These are phyloP conservation scores for Colletotrichum gigasporum DNA, from an alignment of 2,329 filamentous ascomycete species.

Conservation along the genomic window DNA sequence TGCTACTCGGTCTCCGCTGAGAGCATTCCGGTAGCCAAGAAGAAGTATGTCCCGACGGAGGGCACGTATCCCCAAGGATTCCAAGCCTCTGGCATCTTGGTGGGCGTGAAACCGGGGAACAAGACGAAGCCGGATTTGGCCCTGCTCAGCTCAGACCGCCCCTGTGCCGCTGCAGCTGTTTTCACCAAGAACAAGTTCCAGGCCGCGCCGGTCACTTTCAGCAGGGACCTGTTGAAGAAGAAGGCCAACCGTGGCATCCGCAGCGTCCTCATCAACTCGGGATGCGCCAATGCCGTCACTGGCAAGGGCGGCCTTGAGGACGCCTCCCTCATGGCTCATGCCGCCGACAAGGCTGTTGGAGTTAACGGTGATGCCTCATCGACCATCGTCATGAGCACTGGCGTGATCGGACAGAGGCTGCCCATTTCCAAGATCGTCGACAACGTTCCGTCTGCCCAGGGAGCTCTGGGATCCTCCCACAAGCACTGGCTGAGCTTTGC, in stretches of 20 bases:
- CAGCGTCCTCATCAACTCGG: conserved; percentile 91
- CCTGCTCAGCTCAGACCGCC: conserved; percentile 84
- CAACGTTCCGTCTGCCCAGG: conserved; percentile 81
- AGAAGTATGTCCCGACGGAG: conserved; percentile 86
- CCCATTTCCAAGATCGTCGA: conserved; percentile 90
- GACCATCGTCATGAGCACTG: conserved; percentile 98
- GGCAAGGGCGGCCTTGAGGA: conserved; percentile 90
- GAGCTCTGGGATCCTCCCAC: conserved; percentile 77
- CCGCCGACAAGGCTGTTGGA: conserved; percentile 73
- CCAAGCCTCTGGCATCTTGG: conserved; percentile 84
- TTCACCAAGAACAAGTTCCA: conserved; percentile 99
- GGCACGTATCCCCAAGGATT: conserved; percentile 94
- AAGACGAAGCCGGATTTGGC: conserved; percentile 92
- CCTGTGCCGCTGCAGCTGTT: conserved; percentile 88
- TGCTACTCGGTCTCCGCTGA: conserved; percentile 68
- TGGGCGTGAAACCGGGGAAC: conserved; percentile 93
- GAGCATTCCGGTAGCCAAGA: conserved; percentile 79
- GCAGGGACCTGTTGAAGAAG: conserved; percentile 74
- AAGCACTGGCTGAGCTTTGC: conserved; percentile 88
- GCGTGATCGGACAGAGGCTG: conserved; percentile 93
- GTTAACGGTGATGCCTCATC: conserved; percentile 49
- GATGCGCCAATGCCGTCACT: conserved; percentile 96
- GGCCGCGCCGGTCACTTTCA: conserved; percentile 92
- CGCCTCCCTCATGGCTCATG: conserved; percentile 82
- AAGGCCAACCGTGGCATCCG: conserved; percentile 76